Evolutionary conservation across 805 yeast species (phyloP), one percentile per base, ranked within the genome.

Genomic region (Ogataea dorogensis): DNA sequence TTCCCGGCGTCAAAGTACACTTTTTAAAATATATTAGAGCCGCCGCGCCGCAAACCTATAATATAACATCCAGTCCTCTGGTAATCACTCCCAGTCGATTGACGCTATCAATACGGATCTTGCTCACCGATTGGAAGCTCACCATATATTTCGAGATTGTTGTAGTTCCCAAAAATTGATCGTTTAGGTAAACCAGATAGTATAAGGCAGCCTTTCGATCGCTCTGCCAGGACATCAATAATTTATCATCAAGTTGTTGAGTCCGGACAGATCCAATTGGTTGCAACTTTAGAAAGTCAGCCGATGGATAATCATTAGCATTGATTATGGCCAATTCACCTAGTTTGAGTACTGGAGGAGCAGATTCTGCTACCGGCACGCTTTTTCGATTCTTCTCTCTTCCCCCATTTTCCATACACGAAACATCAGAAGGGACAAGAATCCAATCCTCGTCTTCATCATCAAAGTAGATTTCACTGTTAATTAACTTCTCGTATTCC

Each of bases 101-200:
- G 17, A 52, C 49, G n/a, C 47, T 35, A 38, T 56, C 61, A 17
- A 56, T 41, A 13, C 55, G 39, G n/a, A 54, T 23, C 14, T 27
- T 18, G 4, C 10, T 8, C 17, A 5, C n/a, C 2, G 26, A 6
- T 15, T 18, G 19, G 6, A 19, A 4, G 11, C 22, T 30, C 5
- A 47, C 17, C 10, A 47, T 16, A 39, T 46, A 50, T 15, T 31
- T 40, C 6, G 44, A 22, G 20, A 36, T 27, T 13, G 31, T 26
- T 4, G 59, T 39, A 5, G 50, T 40, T 9, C 66, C 63, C 2
- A 36, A 46, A 36, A 65, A 61, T 15, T 27, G 36, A 7, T 46
- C 57, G 43, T 64, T 51, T 5, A 57, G 42, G 38, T 46, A 64
- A 2, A 65, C 42, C 9, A 60, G 14, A 56, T 64, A 63, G 36